Conservation (phyloP, 805 yeast species). For the Tetrapisispora pingtungensis region DNA sequence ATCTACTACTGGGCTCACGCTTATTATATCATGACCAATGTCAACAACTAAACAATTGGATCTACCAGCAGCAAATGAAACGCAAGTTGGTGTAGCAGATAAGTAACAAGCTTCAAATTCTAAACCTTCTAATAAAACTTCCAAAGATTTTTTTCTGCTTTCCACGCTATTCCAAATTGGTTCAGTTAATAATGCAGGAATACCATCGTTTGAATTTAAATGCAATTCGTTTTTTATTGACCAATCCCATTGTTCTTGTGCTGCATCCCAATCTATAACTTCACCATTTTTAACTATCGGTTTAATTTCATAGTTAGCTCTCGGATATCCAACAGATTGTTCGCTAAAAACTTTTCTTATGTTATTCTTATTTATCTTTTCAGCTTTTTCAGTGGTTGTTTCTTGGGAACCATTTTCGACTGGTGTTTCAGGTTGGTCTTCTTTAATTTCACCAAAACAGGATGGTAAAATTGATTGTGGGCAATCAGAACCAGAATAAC, state of each 20-base stretch:
- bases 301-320: conserved; percentile 41
- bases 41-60: conserved; percentile 82
- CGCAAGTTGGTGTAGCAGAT: conserved; percentile 78
- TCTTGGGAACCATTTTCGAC: conserved; percentile 4
- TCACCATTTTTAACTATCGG: conserved; percentile 52
- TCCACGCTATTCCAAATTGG: conserved; percentile 71
- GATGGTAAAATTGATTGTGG: conserved; percentile 75
- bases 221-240: conserved; percentile 43
- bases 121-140: conserved; percentile 57
- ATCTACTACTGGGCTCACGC: conserved; percentile 76
- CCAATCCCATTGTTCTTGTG: conserved; percentile 60
- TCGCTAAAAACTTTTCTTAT: conserved; percentile 26
- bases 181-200: conserved; percentile 72
- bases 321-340: conserved; percentile 41
- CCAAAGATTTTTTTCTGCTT: conserved; percentile 62
- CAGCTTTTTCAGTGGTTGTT: background rate
- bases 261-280: conserved; percentile 80
- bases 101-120: conserved; percentile 72
- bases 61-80: conserved; percentile 80
- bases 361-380: conserved; percentile 12
- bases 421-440: background rate
- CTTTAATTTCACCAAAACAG: conserved; percentile 36
- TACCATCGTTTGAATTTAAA: conserved; percentile 33
- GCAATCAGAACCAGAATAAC: conserved; percentile 86
- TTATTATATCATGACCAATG: conserved; percentile 66